A percentile compares a stretch with the other conserved stretches of the same genome.
Evolutionary conservation across 2,329 filamentous ascomycete genomes (phyloP).

Genomic region (Venturia aucupariae): DNA sequence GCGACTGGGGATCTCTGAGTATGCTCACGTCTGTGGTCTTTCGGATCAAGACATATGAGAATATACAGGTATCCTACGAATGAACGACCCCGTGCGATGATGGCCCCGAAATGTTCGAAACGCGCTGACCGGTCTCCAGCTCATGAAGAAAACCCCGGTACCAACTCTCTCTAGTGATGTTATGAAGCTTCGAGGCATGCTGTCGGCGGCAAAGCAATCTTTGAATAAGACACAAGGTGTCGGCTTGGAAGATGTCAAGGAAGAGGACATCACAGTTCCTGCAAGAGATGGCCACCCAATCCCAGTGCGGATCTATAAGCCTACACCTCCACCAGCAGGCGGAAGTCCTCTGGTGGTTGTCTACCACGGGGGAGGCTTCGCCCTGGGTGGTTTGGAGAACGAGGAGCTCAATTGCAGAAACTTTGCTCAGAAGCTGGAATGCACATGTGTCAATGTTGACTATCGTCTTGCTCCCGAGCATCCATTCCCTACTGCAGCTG

Average conservation of each 20-base stretch:
- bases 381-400: conserved; percentile 34
- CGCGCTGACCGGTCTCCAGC: neutral
- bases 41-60: neutral
- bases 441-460: conserved; percentile 40
- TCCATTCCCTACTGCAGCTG: conserved; percentile 38
- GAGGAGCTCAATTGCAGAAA: conserved; percentile 35
- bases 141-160: conserved; percentile 7
- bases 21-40: neutral
- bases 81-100: neutral
- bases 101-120: neutral
- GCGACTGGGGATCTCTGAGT: neutral
- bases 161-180: neutral
- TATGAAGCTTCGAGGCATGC: neutral
- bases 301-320: conserved; percentile 13
- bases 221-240: neutral
- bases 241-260: neutral
- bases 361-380: conserved; percentile 38
- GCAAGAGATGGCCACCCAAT: conserved; percentile 14
- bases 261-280: conserved; percentile 12
- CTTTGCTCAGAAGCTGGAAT: conserved; percentile 28
- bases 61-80: neutral
- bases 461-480: conserved; percentile 45
- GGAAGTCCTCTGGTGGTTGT: conserved; percentile 23
- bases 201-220: neutral
- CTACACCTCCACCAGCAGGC: conserved; percentile 1